Evolutionary conservation across 768 basidiomycete species (phyloP), one percentile per base, ranked within the genome.

Genomic region (Polyporus arcularius): DNA sequence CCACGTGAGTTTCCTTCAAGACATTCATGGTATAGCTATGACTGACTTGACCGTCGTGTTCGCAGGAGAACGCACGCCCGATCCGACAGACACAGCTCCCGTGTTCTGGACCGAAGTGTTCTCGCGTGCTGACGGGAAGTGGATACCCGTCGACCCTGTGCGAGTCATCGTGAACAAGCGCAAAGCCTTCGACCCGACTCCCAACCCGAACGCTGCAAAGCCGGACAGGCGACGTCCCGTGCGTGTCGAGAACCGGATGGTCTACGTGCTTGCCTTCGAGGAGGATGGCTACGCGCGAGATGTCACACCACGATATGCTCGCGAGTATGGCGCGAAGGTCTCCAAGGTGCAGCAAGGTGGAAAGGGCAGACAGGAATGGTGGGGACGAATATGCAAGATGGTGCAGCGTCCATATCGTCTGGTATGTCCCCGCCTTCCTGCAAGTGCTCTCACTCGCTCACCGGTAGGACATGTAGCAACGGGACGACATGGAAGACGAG

Each of bases 41-140:
- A 47, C 26, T 11, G 6, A 26, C 12, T 11, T 26, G 21, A 18
- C 26, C 45, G 28, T 8, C 6, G 26, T 48, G 6, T 12, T 28
- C 9, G 38, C 45, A 70, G 68, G 66, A 18, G 66, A 65, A 50
- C 65, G 59, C 47, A 69, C 75, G 6, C 75, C 80, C 50, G 83
- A 90, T 73, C 88, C 88, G 53, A 77, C 75, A 40, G 79, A 64
- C 54, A 86, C 86, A 10, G 88, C 94, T 3, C 96, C 96, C 1
- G 88, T 95, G 4, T 93, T 95, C 73, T 99, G 97, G 97, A 92
- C 91, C 0, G 97, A 99, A 74, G 92, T 97, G 0, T 99, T 95
- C 75, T 96, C 94, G 8, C 87, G 92, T 21, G 86, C 95, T 7
- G 94, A 97, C 75, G 85, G 82, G 14, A 85, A 88, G 39, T 99